Percentiles rank a stretch among this genome's conserved stretches.
Evolutionary conservation across 306 rosid genomes (phyloP).

Genomic region (Sindora glabra): DNA sequence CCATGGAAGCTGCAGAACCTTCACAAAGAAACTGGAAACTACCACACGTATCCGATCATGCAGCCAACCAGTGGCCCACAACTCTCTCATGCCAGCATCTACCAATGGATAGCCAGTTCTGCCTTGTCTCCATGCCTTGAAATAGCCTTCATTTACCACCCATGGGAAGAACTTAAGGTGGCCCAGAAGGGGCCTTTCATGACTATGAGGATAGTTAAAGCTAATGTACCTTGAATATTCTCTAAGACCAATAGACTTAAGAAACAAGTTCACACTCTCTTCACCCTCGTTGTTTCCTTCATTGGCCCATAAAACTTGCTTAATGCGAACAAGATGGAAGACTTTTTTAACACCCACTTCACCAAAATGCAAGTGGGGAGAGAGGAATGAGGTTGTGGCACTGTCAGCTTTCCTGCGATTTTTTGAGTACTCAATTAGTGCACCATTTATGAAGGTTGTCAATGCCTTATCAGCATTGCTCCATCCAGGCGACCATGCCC

Average conservation of each 20-base stretch:
- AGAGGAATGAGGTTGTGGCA: slow-evolving; percentile 87
- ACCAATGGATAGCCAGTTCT: slow-evolving; percentile 94
- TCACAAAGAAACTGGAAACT: slow-evolving; percentile 90
- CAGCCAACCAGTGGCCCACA: slow-evolving; percentile 98
- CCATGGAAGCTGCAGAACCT: slow-evolving; percentile 98
- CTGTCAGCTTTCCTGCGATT: slow-evolving; percentile 93
- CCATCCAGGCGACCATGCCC: slow-evolving; percentile 99
- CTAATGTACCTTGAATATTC: slow-evolving; percentile 89
- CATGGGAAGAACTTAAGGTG: slow-evolving; percentile 84
- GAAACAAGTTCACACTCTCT: slow-evolving; percentile 87
- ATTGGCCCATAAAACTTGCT: slow-evolving; percentile 90
- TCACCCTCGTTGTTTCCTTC: slow-evolving; percentile 82
- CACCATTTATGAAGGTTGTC: slow-evolving; percentile 77
- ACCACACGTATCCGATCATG: slow-evolving; percentile 92
- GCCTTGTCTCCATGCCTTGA: slow-evolving; percentile 97
- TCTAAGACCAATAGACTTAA: slow-evolving; percentile 81
- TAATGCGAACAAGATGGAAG: slow-evolving; percentile 87
- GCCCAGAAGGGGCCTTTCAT: slow-evolving; percentile 84
- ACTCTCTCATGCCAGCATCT: slow-evolving; percentile 98
- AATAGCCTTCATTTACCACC: slow-evolving; percentile 60
- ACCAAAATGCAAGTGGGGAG: slow-evolving; percentile 95
- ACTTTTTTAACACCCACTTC: slow-evolving; percentile 93
- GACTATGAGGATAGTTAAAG: slow-evolving; percentile 79
- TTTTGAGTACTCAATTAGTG: slow-evolving; percentile 66
- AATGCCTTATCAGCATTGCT: slow-evolving; percentile 87